Evolutionary conservation across 805 yeast genomes (phyloP), one percentile per base, ranked within the genome.

Genomic region (Zygotorulaspora chibaensis): DNA sequence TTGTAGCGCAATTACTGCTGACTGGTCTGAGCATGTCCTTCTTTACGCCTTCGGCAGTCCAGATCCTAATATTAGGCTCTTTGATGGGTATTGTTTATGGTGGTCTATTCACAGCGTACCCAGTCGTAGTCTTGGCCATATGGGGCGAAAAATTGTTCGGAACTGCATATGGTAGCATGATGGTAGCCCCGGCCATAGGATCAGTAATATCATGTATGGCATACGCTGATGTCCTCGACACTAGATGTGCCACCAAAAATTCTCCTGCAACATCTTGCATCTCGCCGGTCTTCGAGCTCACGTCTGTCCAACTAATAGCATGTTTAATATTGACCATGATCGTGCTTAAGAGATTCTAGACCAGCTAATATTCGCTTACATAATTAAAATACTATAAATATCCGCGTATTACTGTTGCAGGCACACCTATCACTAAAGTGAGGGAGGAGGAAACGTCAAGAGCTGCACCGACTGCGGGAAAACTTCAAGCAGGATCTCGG

Each of bases 81-180:
- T 48, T 83, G 2, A 73, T 80, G 45, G 98, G 98, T 0, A 59
- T 78, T 20, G 70, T 79, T 5, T 87, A 91, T 59, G 96, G 98
- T 27, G 87, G 90, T 0, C 61, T 87, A 3, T 91, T 87, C 69
- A 89, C 98, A 0, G 67, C 87, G 5, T 86, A 81, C 55, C 98
- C 99, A 2, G 84, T 96, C 0, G 73, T 89, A 11, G 79, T 89
- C 12, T 83, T 95, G 1, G 72, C 83, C 3, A 79, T 86, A 2
- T 93, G 96, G 89, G 97, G 97, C 0, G 75, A 85, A 17, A 89
- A 85, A 35, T 76, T 86, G 28, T 80, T 91, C 65, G 98, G 97
- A 0, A 85, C 96, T 2, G 85, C 91, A 1, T 91, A 96, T 87
- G 97, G 97, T 2, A 71, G 84, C 20, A 86, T 88, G 62, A 83